Conservation (phyloP, 495 filamentous ascomycete genomes). For the Penicillium coprophilum region DNA sequence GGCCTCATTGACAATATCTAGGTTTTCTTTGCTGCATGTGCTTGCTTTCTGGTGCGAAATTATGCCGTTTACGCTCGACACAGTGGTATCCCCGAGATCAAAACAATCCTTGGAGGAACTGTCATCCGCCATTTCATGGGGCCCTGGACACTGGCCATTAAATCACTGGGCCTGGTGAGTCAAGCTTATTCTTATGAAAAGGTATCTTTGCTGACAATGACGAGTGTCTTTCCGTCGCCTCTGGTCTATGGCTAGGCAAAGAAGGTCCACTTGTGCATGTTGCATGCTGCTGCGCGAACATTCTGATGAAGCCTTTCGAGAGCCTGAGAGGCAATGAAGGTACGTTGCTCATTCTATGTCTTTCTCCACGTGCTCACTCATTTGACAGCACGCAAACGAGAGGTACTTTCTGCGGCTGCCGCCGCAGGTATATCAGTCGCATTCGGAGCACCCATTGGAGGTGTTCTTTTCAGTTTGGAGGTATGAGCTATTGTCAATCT, state of each 20-base stretch:
- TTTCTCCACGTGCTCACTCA: slow-evolving; percentile 4
- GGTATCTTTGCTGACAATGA: slow-evolving; percentile 13
- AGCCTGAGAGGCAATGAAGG: slow-evolving; percentile 88
- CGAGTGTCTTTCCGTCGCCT: slow-evolving; percentile 85
- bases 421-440: slow-evolving; percentile 95
- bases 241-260: slow-evolving; percentile 97
- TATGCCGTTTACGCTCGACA: slow-evolving; percentile 91
- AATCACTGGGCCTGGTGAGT: slow-evolving; percentile 84
- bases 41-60: slow-evolving; percentile 74
- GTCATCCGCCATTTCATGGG: slow-evolving; percentile 91
- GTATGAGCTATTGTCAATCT: slow-evolving; percentile 36
- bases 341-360: slow-evolving; percentile 30
- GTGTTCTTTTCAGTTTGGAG: slow-evolving; percentile 89
- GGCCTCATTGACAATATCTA: slow-evolving; percentile 36
- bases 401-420: slow-evolving; percentile 91
- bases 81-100: slow-evolving; percentile 97
- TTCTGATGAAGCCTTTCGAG: slow-evolving; percentile 88
- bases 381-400: slow-evolving; percentile 80
- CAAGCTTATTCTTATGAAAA: not conserved
- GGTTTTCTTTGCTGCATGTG: slow-evolving; percentile 77
- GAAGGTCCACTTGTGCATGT: slow-evolving; percentile 97
- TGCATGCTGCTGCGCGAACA: slow-evolving; percentile 93
- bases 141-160: slow-evolving; percentile 87
- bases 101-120: slow-evolving; percentile 93
- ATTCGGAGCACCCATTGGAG: slow-evolving; percentile 94